phyloP scores from a whole-genome alignment of 257 asterid genomes.

The Lycium barbarum region DNA sequence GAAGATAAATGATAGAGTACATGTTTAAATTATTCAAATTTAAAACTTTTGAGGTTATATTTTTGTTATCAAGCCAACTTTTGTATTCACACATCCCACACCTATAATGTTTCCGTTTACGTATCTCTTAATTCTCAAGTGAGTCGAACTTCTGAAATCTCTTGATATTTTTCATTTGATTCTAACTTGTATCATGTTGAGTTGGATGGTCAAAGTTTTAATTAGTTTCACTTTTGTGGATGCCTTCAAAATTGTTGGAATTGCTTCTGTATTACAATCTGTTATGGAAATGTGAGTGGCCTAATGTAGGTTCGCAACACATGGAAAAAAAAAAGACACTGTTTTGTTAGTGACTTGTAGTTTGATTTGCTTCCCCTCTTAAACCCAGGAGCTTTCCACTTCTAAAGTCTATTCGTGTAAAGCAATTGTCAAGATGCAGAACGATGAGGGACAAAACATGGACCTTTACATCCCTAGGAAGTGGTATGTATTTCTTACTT shows the following conservation, averaged over 20 bases:
- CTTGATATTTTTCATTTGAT: background rate
- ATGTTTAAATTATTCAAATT: background rate
- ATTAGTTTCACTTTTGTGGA: background rate
- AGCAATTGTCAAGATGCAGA: slow-evolving; percentile 55
- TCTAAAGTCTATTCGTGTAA: background rate
- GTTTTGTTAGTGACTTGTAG: too few species aligned
- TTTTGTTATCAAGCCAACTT: background rate
- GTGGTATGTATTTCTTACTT: slow-evolving; percentile 44
- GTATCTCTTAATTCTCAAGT: background rate
- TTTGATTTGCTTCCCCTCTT: background rate
- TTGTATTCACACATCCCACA: background rate
- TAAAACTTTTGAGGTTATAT: background rate
- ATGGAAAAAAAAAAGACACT: too few species aligned
- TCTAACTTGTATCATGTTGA: background rate
- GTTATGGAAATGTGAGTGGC: background rate
- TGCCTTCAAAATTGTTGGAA: background rate
- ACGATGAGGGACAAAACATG: slow-evolving; percentile 72
- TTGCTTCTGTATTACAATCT: background rate
- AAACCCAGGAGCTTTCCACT: background rate
- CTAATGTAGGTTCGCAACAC: too few species aligned
- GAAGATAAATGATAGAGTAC: background rate
- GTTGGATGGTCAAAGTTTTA: background rate
- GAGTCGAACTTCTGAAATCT: background rate
- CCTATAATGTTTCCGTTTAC: background rate
- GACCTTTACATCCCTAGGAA: slow-evolving; percentile 73